Base-by-base conservation (phyloP, 2,329 filamentous ascomycete species). In the Aquanectria penicillioides region DNA sequence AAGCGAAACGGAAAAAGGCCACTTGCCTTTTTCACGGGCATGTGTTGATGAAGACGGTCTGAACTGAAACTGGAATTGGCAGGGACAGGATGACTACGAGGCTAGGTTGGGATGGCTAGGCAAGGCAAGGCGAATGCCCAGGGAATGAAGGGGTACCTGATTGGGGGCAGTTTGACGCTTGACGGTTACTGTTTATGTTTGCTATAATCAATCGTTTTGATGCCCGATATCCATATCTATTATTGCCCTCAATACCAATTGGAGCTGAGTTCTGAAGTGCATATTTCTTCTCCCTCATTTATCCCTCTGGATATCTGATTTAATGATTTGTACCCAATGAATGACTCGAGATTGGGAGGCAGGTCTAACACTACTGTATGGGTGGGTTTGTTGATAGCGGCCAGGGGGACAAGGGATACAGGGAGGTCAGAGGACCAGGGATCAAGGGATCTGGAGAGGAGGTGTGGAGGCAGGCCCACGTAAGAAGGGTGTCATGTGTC, bases 401-500 rank as follows among this genome's bases (percentile, higher is more conserved):
- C 54, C 25, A 48, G 46, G 22, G 47, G 54, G 25, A 23, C 26
- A 31, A 50, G 47, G 44, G 15, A 38, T 22, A n/a, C 18, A 54
- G 34, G 48, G 48, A 34, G 41, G 18, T 10, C 26, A 28, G 34
- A 25, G 20, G 20, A 36, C 52, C 46, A 59, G 59, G 57, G 57
- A 57, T 49, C 54, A 62, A 56, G 51, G 61, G 43, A 41, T 57
- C 48, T 53, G 18, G 46, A 43, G 28, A 41, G 29, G 49, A 44
- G 37, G 22, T 34, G 44, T 23, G 47, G 53, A 37, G 47, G 47
- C 56, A 47, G 51, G 60, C 15, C 31, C 44, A 46, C 31, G 40
- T 36, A 54, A 56, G 44, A 57, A 61, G 54, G 54, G 56, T 46
- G 60, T 52, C 54, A 46, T 52, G 51, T 62, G 61, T 62, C 58